Evolutionary conservation across 1,284 basidiomycete genomes (phyloP), one percentile per base, ranked within the genome.

Genomic region (Hymenochaete sp.): DNA sequence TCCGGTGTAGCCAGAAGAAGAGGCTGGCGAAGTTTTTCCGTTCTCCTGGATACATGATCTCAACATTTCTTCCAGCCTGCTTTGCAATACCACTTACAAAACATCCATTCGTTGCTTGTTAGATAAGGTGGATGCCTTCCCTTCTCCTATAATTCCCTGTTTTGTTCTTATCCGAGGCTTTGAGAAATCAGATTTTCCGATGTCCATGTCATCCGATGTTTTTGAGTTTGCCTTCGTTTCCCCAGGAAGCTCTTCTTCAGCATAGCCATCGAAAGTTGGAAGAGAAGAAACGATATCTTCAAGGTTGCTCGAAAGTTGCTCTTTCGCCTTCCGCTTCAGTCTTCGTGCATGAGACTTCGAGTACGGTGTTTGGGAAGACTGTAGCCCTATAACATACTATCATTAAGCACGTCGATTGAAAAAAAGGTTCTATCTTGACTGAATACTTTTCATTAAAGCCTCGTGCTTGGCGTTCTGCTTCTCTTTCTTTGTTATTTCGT

Each of bases 331-430:
- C 47, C 77, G 77, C 55, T 85, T 87, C 55, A 82, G 54, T 21
- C 87, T 75, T 22, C 82, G 74, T 25, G 65, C 65, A 57, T 87
- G 82, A 4, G 81, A 84, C 59, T 83, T 88, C 0, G 86, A 89
- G 59, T 86, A 81, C 2, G 80, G 79, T 0, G 69, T 65, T 27
- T 64, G 62, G 2, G 68, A 65, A 2, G 68, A 62, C 50, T 71
- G 73, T 38, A 86, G 61, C 36, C 77, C 85, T 86, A 53, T 28
- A 31, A 38, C 18, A 44, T 36, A 35, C 36, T 44, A 42, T 29
- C 18, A 19, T 32, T 10, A 46, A 39, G n/a, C 32, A 38, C 36
- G 2, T 45, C 21, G 18, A 21, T 11, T 11, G 21, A 8, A 25
- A 52, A 28, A 25, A 32, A 21, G 38, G 46, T 7, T 16, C 18